Evolutionary conservation across 495 filamentous ascomycete species (phyloP), one percentile per base, ranked within the genome.

Genomic region (Penicillium cinerascens): DNA sequence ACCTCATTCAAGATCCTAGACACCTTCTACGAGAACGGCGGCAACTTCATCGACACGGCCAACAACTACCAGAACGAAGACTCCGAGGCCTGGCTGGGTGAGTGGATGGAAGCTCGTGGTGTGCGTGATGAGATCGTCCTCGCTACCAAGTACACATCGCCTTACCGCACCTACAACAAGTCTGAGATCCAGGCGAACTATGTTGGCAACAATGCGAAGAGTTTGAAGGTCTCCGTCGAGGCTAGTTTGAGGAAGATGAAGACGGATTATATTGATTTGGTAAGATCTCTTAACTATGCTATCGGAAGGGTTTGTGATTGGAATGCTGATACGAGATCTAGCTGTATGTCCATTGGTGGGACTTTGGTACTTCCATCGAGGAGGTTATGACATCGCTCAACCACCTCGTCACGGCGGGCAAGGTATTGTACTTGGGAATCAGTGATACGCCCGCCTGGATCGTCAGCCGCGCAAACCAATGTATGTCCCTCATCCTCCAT

Each of bases 11-110:
- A 73, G 41, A 82, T 91, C 26, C 73, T 91, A 36, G 86, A 90
- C 61, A 80, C 72, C 59, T 88, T 81, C 72, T 82, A 82, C 44
- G 72, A 77, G 7, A 69, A 80, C 21, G 87, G 84, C 22, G 88
- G 87, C 25, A 92, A 92, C 68, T 89, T 90, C 71, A 83, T 92
- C 56, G 87, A 92, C 60, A 90, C 86, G 4, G 69, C 84, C 40
- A 87, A 82, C 60, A 81, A 77, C 64, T 91, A 92, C 70, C 85
- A 91, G 55, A 69, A 67, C 49, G 84, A 82, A 52, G 70, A 89
- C 48, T 87, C 84, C 6, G 88, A 92, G 64, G 57, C 59, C 4
- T 89, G 85, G 86, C 70, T 92, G 44, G 87, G 88, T 16, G 52
- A 60, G 35, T 60, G 57, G 57, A 56, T 56, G 48, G 39, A 49